Base-by-base conservation (phyloP, 306 rosid genomes). In the Quercus glauca region DNA sequence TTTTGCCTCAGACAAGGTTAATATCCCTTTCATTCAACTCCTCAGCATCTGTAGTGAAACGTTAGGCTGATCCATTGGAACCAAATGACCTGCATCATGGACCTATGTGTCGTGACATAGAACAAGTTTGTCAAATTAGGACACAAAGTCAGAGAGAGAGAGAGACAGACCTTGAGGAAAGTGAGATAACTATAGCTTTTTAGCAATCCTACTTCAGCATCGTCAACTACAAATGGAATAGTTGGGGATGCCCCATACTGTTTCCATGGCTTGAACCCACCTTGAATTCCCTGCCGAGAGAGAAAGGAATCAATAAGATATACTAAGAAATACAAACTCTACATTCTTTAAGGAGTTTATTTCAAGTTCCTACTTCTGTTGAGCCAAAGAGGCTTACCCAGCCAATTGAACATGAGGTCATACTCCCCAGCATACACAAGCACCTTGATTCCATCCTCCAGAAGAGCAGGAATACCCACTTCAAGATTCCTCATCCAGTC, bases 401-500 rank as follows among this genome's bases (percentile, higher is more conserved):
- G 96, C 99, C 99, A 95, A 74, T 95, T 95, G 92, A 98, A 95
- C 14, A 90, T 90, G 35, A 93, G 93, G 81, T 95, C 99, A 14
- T 91, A 85, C 85, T 95, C 99, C 37, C 98, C 97, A 4, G 96
- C 99, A 76, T 95, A 95, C n/a, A 92, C 85, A 64, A 95, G 93
- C 84, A 95, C 85, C 85, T 83, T 86, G 53, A 95, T 92, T 71
- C 97, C 98, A 69, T 95, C 97, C 74, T 95, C 96, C 53, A 95
- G 91, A 63, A 95, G 96, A 59, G 91, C 55, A 33, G 99, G 99
- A 81, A 95, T 95, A 20, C 87, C 93, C 18, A 86, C 88, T 90
- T 91, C 99, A 4, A 95, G 92, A 89, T 95, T 93, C 88, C 80
- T 92, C 98, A 91, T 91, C 99, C 98, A 93, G 67, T 95, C 99